A percentile compares a stretch with the other conserved stretches of the same genome.
These are phyloP conservation scores for Leccinum griseonigrum DNA, from an alignment of 1,284 basidiomycete genomes.

Conservation along the genomic window DNA sequence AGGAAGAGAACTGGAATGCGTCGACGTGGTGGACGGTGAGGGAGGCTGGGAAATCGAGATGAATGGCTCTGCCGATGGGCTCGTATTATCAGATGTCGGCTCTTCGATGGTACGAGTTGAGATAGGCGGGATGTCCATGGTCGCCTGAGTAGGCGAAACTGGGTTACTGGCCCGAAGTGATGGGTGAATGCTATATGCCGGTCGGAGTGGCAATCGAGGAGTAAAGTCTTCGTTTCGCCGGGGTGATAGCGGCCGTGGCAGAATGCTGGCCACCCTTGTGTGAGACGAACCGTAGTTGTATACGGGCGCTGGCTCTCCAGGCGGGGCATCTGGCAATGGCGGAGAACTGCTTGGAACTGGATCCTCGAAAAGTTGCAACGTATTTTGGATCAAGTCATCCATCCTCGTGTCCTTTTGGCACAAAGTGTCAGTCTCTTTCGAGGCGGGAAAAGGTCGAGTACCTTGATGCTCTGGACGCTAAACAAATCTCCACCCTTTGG, in stretches of 20 bases:
- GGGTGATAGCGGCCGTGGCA: slow-evolving; percentile 30
- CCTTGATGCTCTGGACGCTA: slow-evolving; percentile 71
- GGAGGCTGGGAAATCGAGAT: slow-evolving; percentile 23
- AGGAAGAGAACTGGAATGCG: slow-evolving; percentile 15
- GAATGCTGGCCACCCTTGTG: slow-evolving; percentile 56
- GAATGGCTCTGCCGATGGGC: slow-evolving; percentile 13
- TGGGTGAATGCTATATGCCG: slow-evolving; percentile 74
- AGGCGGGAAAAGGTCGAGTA: slow-evolving; percentile 26
- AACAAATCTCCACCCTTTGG: slow-evolving; percentile 73
- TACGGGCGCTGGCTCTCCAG: slow-evolving; percentile 52
- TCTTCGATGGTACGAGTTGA: slow-evolving; percentile 24
- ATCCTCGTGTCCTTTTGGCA: slow-evolving; percentile 73
- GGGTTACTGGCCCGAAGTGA: slow-evolving; percentile 51
- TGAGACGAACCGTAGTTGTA: slow-evolving; percentile 66
- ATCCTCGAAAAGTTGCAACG: slow-evolving; percentile 62
- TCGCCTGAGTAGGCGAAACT: slow-evolving; percentile 39
- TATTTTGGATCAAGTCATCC: slow-evolving; percentile 81
- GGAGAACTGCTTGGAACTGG: slow-evolving; percentile 43
- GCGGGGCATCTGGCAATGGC: slow-evolving; percentile 64
- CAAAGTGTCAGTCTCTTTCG: slow-evolving; percentile 1
- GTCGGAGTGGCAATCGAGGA: slow-evolving; percentile 64
- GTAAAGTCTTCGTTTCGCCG: slow-evolving; percentile 62
- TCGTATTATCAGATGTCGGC: slow-evolving; percentile 8
- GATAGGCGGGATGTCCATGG: slow-evolving; percentile 30
- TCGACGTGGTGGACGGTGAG: slow-evolving; percentile 30